Base-by-base conservation (phyloP, 2,329 filamentous ascomycete species). In the Zymoseptoria tritici region DNA sequence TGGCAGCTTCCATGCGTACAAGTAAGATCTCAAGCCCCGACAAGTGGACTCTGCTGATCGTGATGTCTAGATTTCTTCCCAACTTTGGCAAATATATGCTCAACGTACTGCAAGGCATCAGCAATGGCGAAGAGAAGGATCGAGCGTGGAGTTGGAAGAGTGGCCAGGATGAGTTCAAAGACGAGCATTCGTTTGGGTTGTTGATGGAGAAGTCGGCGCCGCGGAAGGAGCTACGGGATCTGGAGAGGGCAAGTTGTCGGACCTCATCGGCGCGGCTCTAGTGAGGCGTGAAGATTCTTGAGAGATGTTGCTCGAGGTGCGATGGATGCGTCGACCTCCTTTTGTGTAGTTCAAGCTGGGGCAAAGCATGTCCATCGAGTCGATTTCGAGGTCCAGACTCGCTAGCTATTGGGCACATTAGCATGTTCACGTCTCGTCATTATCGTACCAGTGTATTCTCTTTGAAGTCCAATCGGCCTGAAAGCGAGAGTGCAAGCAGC, bases 41-140 rank as follows among this genome's bases (percentile, higher is more conserved):
- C 22, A 5, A 24, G 22, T 24, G 22, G 4, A 24, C 22, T 6
- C 22, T 24, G 22, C 22, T 46, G 36, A 46, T 16, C 22, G 16
- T n/a, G 16, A n/a, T 4, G 1, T 16, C 2, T 46, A 31, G 31
- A 29, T 70, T 89, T 67, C 74, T 87, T 24, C 84, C 84, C 0
- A 81, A 81, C 22, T 81, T 85, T 63, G 84, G 85, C 3, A 80
- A 81, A 60, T 87, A 87, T 70, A 76, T 84, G 59, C 74, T 77
- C 29, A 77, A 82, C 36, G 67, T 76, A 0, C 52, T 77, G 11
- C 64, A 68, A 4, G 73, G 68, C 1, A 61, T 68, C 55, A 70
- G 70, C 24, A 76, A 75, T 42, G 74, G 73, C 1, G 66, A 66
- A 6, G 72, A 74, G 52, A 75, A 71, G 56, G 74, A 76, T 22